Base-by-base conservation (phyloP, 1,284 basidiomycete genomes). In the Ustilago bromivora region DNA sequence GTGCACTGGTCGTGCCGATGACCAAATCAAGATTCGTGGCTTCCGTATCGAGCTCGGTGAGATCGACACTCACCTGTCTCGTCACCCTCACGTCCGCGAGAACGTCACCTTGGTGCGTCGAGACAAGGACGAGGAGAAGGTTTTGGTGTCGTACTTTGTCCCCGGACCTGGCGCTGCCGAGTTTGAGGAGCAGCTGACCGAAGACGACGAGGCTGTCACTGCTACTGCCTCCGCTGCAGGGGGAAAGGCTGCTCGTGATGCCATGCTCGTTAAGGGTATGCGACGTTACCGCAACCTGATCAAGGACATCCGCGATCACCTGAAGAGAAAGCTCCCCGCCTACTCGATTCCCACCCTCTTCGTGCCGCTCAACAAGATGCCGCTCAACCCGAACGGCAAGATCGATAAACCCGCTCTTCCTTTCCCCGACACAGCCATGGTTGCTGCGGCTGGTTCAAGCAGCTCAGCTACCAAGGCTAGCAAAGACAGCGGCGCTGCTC, bases 91-190 rank as follows among this genome's bases (percentile, higher is more conserved):
- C 23, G 92, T 99, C 3, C 90, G 96, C 12, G 97, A 98, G 88
- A 99, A 99, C 84, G 95, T 99, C 60, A 99, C 97, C 1, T 90
- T 99, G 56, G 96, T 99, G 32, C 89, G 97, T 83, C 90, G 97
- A 86, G 96, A 99, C 88, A 99, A 99, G 89, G 95, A 99, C 87
- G 97, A 99, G 87, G 97, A 99, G 88, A 99, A 99, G 89, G 96
- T 98, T 38, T 91, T 99, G 13, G 94, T 99, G 66, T 94, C 93
- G 83, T 99, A 99, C 88, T 96, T 99, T 84, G 97, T 99, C n/a
- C 97, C 96, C 17, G 88, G 94, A 47, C 90, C 91, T 43, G 91
- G 91, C 0, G 88, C 87, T 31, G 89, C 91, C 12, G 89, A 88
- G 53, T 88, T 98, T 74, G 91, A 91, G 57, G 93, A 92, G 56